Percentiles rank a stretch among this genome's conserved stretches.
Evolutionary conservation across 768 basidiomycete species (phyloP).

Genomic region (Pleurotus citrinopileatus): DNA sequence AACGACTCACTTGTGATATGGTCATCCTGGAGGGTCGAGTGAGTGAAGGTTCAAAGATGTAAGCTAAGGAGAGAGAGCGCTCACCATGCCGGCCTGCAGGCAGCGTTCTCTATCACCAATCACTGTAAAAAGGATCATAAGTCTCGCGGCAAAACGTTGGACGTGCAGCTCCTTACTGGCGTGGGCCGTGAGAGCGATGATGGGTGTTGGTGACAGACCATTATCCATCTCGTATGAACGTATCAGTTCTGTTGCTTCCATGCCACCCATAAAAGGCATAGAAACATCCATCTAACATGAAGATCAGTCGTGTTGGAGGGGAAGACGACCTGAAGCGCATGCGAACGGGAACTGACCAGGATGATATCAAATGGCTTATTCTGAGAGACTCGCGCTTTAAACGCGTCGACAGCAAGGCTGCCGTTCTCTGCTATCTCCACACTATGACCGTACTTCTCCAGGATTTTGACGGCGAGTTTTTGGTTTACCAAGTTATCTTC

Average conservation of each 20-base stretch:
- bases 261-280: slow-evolving; percentile 98
- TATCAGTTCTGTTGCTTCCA: slow-evolving; percentile 95
- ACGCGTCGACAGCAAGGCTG: slow-evolving; percentile 87
- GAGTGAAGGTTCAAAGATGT: slow-evolving; percentile 5
- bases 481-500: slow-evolving; percentile 97
- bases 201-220: slow-evolving; percentile 73
- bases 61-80: neutral
- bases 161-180: slow-evolving; percentile 65
- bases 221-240: slow-evolving; percentile 78
- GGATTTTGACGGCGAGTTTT: slow-evolving; percentile 93
- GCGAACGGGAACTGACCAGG: slow-evolving; percentile 49
- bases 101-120: slow-evolving; percentile 82
- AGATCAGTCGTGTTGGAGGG: neutral
- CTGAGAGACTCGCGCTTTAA: slow-evolving; percentile 72
- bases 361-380: slow-evolving; percentile 87
- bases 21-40: slow-evolving; percentile 23
- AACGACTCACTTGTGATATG: slow-evolving; percentile 26
- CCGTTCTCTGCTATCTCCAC: slow-evolving; percentile 99
- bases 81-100: slow-evolving; percentile 66
- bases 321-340: no score
- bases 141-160: neutral
- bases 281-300: slow-evolving; percentile 88
- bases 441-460: slow-evolving; percentile 93
- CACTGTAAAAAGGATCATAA: slow-evolving; percentile 45
- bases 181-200: slow-evolving; percentile 96